phyloP scores from a whole-genome alignment of 2,329 filamentous ascomycete genomes.

The Epichloe amarillans region DNA sequence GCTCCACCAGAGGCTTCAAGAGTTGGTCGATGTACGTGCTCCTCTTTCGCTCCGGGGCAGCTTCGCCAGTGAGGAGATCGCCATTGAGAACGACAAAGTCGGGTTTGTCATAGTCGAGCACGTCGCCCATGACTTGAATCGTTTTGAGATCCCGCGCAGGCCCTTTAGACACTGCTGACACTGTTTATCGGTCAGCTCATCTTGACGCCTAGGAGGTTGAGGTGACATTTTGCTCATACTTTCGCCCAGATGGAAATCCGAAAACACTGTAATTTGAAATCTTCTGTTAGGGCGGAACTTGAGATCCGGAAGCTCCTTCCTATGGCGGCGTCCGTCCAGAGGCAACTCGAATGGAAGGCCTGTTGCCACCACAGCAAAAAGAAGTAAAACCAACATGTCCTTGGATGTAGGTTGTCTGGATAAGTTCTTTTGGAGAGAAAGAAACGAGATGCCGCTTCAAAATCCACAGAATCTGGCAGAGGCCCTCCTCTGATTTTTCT shows the following conservation, averaged over 20 bases:
- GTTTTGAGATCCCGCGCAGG: constrained; percentile 43
- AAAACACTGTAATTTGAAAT: constrained; percentile 4
- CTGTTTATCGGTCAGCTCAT: neutral
- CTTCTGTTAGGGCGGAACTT: neutral
- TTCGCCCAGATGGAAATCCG: constrained; percentile 2
- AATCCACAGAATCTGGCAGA: no score
- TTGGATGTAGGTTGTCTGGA: no score
- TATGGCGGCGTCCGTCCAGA: no score
- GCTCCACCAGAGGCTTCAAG: constrained; percentile 41
- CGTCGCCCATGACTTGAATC: constrained; percentile 38
- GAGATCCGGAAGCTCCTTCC: neutral
- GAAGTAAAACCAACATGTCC: neutral
- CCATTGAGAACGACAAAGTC: constrained; percentile 57
- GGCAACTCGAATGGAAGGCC: neutral
- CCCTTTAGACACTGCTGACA: constrained; percentile 6
- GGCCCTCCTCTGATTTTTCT: no score
- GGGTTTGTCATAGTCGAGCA: constrained; percentile 43
- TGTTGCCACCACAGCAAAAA: neutral
- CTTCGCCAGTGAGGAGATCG: constrained; percentile 57
- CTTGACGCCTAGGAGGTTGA: no score
- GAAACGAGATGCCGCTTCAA: no score
- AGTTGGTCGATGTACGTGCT: constrained; percentile 45
- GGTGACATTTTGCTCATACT: neutral
- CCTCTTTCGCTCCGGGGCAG: constrained; percentile 36
- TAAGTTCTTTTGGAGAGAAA: no score